Evolutionary conservation across 352 stramenopile genomes (phyloP), one percentile per base, ranked within the genome.

Genomic region (Plasmopara halstedii): DNA sequence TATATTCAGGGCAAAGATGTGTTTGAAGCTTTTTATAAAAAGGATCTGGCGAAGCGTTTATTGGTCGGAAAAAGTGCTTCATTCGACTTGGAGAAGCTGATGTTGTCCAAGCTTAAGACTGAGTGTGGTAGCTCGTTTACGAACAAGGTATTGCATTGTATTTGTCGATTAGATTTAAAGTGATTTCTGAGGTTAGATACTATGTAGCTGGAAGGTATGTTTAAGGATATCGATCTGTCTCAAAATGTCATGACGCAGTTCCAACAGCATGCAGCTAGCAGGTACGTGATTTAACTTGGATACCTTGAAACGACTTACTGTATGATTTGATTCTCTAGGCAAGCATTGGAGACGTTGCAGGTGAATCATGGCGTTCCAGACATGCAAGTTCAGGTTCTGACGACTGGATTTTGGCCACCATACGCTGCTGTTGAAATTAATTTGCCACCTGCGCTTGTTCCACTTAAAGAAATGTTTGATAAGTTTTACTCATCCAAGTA

Each of bases 1-100:
- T 97, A 97, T 65, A 77, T 98, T 32, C 88, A 97, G 53, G 93
- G 87, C 46, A 99, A 99, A 56, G 96, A 99, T 65, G 89, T 98
- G 20, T 99, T 99, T 61, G 95, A 99, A 55, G 95, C 91, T 11
- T 99, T 99, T 56, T 99, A 99, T 72, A 98, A 98, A 58, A 94
- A 95, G 41, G 93, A 99, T 57, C 65, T 99, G 29, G 87, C 96
- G 0, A 99, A 99, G 64, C 85, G 97, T 3, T 66, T 99, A 36
- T 67, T 99, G 2, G 87, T 97, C 10, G 81, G 79, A 14, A 81
- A 83, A 42, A 91, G 77, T 22, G 87, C 72, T 46, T 97, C 67
- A 3, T 95, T 95, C 55, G 96, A 99, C 53, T 56, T 98, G 27
- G 97, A 99, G 70, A 94, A 94, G 22, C 78, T 88, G 15, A 98